These are phyloP conservation scores for Haematococcus lacustris DNA, from an alignment of 139 green algal species.

Conservation along the genomic window DNA sequence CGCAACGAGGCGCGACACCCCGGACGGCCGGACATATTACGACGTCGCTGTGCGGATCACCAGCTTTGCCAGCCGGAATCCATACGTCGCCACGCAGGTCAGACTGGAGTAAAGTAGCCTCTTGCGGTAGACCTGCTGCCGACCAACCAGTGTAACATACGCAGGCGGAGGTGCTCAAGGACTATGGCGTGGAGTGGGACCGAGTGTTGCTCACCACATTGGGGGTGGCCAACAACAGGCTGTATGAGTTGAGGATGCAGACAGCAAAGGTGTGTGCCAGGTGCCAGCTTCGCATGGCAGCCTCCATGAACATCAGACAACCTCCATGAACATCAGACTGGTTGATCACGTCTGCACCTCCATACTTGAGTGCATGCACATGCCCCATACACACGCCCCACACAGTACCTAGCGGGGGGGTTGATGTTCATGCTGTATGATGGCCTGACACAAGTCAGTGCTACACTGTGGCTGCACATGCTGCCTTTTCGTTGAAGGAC, in stretches of 20 bases:
- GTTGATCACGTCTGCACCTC: no score
- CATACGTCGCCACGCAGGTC: conserved; percentile 60
- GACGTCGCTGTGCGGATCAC: conserved; percentile 49
- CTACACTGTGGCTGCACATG: no score
- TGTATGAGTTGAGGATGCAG: conserved; percentile 82
- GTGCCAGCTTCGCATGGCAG: neutral
- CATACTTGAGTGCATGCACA: no score
- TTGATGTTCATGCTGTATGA: neutral
- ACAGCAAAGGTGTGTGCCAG: conserved; percentile 13
- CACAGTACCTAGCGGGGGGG: no score
- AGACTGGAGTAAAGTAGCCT: no score
- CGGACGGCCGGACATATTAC: conserved; percentile 35
- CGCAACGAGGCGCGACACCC: conserved; percentile 14
- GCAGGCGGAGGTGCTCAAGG: conserved; percentile 21
- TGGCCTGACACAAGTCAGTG: neutral
- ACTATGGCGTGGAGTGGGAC: conserved; percentile 76
- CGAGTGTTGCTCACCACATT: conserved; percentile 63
- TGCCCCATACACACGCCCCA: no score
- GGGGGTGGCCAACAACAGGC: conserved; percentile 71
- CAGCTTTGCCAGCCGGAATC: conserved; percentile 72
- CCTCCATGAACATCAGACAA: no score
- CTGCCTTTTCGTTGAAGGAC: neutral
- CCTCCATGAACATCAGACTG: no score
- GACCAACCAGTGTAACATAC: no score
- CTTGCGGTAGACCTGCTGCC: no score